Evolutionary conservation across 108 stramenopile genomes (phyloP).

Genomic region (Phaeodactylum tricornutum): DNA sequence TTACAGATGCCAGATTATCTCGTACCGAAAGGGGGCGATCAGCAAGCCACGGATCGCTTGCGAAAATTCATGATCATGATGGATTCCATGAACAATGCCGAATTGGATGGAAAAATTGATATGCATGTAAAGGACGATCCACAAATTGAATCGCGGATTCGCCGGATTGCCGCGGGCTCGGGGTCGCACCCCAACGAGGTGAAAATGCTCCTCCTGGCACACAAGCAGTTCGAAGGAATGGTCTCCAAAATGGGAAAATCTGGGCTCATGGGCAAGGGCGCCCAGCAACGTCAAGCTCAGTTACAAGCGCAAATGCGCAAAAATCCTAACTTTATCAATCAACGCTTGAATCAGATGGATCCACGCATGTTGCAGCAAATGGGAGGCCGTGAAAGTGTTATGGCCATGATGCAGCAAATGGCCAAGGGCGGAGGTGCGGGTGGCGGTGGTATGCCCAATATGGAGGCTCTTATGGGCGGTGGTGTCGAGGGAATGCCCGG

Average conservation of each 20-base stretch:
- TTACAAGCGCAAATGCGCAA: constrained; percentile 73
- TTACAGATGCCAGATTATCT: constrained; percentile 82
- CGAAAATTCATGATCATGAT: constrained; percentile 92
- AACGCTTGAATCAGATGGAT: constrained; percentile 78
- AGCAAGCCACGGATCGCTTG: constrained; percentile 49
- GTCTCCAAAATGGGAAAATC: constrained; percentile 89
- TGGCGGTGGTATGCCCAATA: constrained; percentile 47
- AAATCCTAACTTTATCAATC: constrained; percentile 70
- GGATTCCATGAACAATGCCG: constrained; percentile 92
- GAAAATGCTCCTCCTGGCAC: constrained; percentile 66
- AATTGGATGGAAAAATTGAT: constrained; percentile 90
- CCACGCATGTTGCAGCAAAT: constrained; percentile 78
- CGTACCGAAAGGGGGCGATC: constrained; percentile 56
- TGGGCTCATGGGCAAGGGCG: constrained; percentile 76
- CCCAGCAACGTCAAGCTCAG: constrained; percentile 60
- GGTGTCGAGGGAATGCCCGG: constrained; percentile 47
- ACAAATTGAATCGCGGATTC: constrained; percentile 43
- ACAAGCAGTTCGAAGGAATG: constrained; percentile 88
- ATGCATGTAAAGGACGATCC: constrained; percentile 44
- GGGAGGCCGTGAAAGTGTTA: constrained; percentile 50
- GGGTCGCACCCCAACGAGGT: constrained; percentile 86
- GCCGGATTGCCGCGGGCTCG: constrained; percentile 86
- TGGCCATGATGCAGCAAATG: constrained; percentile 59
- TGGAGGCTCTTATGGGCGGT: constrained; percentile 45
- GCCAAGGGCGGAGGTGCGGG: constrained; percentile 30